Evolutionary conservation across 441 rosid species (phyloP).

Genomic region (Manihot esculenta): DNA sequence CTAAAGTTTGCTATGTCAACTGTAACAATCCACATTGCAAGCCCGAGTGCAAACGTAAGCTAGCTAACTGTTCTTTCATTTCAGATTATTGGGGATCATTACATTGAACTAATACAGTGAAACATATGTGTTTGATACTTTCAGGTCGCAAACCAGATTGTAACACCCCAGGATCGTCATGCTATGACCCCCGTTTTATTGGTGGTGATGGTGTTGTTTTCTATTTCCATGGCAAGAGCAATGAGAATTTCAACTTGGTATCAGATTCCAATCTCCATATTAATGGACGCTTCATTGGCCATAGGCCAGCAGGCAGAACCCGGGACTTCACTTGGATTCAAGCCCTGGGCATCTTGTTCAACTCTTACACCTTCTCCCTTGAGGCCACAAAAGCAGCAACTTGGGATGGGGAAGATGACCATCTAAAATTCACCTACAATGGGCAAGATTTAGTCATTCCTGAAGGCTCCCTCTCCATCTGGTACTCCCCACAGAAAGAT

Average conservation of each 20-base stretch:
- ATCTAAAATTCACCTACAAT: constrained; percentile 52
- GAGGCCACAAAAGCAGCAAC: constrained; percentile 52
- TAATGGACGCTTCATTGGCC: constrained; percentile 73
- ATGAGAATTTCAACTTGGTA: constrained; percentile 59
- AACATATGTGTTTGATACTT: background rate
- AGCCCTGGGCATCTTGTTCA: constrained; percentile 67
- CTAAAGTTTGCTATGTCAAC: no score
- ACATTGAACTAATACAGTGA: background rate
- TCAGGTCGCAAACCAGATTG: constrained; percentile 54
- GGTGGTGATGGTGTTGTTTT: constrained; percentile 70
- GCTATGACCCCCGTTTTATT: constrained; percentile 65
- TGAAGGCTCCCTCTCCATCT: constrained; percentile 46
- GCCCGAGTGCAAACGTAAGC: constrained; percentile 28
- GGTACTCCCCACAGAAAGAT: constrained; percentile 47
- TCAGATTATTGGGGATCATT: background rate
- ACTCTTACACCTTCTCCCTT: constrained; percentile 53
- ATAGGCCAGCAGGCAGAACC: constrained; percentile 50
- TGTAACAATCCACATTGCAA: constrained; percentile 29
- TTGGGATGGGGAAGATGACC: constrained; percentile 61
- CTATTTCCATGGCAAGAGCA: constrained; percentile 67
- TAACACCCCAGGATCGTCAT: constrained; percentile 57
- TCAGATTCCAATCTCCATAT: constrained; percentile 62
- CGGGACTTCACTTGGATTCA: constrained; percentile 90
- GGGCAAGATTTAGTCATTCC: constrained; percentile 52
- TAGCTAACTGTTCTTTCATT: background rate